Conservation (phyloP, 2,329 filamentous ascomycete species). For the Pestalotiopsis sp. region DNA sequence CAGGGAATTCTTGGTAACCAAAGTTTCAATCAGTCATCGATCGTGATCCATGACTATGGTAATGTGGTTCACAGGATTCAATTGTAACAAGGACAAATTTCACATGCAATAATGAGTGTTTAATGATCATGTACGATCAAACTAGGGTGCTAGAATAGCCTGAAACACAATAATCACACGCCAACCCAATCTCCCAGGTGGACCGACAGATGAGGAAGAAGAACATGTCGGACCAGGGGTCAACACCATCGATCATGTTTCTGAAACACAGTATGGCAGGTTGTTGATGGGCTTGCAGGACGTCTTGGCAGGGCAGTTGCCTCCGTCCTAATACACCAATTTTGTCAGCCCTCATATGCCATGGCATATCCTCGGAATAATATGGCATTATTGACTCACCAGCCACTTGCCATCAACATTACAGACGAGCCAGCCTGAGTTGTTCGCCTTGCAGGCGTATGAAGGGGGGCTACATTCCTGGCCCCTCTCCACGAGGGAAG, state of each 20-base stretch:
- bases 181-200: not conserved
- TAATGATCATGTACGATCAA: too few species aligned
- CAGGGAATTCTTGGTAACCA: too few species aligned
- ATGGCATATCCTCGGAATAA: not conserved
- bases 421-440: conserved; percentile 32
- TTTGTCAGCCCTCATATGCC: conserved; percentile 1
- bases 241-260: not conserved
- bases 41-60: too few species aligned
- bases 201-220: not conserved
- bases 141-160: too few species aligned
- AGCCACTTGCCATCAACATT: conserved; percentile 29
- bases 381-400: conserved; percentile 19
- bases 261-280: conserved; percentile 32
- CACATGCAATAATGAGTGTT: too few species aligned
- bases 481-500: conserved; percentile 12
- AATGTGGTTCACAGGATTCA: too few species aligned
- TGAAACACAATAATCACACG: too few species aligned
- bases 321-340: conserved; percentile 24
- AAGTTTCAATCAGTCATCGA: too few species aligned
- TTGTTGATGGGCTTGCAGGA: conserved; percentile 29
- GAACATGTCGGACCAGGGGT: not conserved
- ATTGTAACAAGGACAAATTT: too few species aligned
- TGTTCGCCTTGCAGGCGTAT: conserved; percentile 31
- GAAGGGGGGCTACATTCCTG: conserved; percentile 24
- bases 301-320: conserved; percentile 24